Base-by-base conservation (phyloP, 129 eudicot species). In the Artemisia annua region DNA sequence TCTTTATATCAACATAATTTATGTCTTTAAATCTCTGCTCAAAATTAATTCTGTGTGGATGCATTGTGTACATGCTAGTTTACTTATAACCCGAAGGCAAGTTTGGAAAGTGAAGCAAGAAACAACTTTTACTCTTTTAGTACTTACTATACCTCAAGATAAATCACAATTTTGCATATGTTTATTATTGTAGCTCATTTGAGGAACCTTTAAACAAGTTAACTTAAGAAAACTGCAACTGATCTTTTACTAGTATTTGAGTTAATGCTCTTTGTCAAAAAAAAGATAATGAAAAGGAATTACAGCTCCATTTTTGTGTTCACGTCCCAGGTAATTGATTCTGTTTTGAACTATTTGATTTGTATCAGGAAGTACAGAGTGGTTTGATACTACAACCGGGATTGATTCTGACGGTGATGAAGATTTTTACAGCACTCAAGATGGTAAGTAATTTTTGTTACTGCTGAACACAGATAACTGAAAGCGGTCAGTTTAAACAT, bases 381-480 rank as follows among this genome's bases (percentile, higher is more conserved):
- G 97, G 97, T 87, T 83, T 35, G 97, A 91, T 67, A 78, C 95
- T 8, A 81, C 71, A 63, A 64, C 82, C 67, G 77, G 79, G 62
- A 77, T 80, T 3, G 95, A 87, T 20, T 91, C 97, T 19, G 97
- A 87, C 15, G 73, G 89, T n/a, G 97, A 91, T 18, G 97, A 90
- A 28, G 97, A 91, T 20, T 91, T 85, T 66, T 86, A 85, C 73
- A 91, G 97, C 77, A 80, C 81, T 63, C 95, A 83, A 78, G 97
- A 91, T 74, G 95, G 95, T 86, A 79, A 56, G 60, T 50, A 49
- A 26, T 32, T 4, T 20, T 32, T 32, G 43, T 32, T 32, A 32
- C 1, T 1, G 43, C 43, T 32, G 43, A 32, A 32, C 7, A 32
- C 7, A 32, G 43, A 32, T 32, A 32, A 32, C 43, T 32, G 43